Base-by-base conservation (phyloP, 1,284 basidiomycete species). In the Heterobasidion parviporum region DNA sequence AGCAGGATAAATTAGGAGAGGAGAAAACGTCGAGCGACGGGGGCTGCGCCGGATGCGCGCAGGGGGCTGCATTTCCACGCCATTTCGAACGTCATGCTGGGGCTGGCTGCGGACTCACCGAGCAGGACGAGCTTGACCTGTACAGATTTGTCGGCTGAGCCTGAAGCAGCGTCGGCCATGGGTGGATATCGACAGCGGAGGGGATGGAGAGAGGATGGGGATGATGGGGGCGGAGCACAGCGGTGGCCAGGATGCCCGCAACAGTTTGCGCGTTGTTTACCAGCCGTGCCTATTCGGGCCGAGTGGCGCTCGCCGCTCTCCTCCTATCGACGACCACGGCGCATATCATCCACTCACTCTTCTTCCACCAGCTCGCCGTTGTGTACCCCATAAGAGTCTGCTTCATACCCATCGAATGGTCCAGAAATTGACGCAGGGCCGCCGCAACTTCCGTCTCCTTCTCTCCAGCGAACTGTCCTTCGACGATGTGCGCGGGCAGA, bases 91-190 rank as follows among this genome's bases (percentile, higher is more conserved):
- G 44, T 48, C 14, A 26, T 26, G 44, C 54, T 15, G 18, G 45
- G 50, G 49, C 32, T 50, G 54, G 14, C 43, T 49, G 52, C 50
- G 41, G 38, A 43, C 16, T 34, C n/a, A 90, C 89, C 91, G 61
- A 94, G 79, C 16, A 94, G 78, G 60, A 94, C 92, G 54, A 95
- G 82, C 72, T 94, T 95, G 62, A 94, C 92, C 73, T 94, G 92
- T 44, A 93, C 85, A 63, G 91, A 91, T 73, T 90, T 92, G 72
- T 94, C 88, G 56, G 77, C 75, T 57, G 77, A 77, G 59, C 83
- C 83, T 64, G 85, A 82, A 64, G 83, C 81, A 70, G 81, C 71
- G 66, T 89, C 87, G 54, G 83, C 74, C 87, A 89, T 89, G n/a
- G 38, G 60, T 62, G 83, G 52, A 52, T 59, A 58, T 62, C 63